These are phyloP conservation scores for Sporothrix luriei DNA, from an alignment of 2,329 filamentous ascomycete genomes.

Conservation along the genomic window DNA sequence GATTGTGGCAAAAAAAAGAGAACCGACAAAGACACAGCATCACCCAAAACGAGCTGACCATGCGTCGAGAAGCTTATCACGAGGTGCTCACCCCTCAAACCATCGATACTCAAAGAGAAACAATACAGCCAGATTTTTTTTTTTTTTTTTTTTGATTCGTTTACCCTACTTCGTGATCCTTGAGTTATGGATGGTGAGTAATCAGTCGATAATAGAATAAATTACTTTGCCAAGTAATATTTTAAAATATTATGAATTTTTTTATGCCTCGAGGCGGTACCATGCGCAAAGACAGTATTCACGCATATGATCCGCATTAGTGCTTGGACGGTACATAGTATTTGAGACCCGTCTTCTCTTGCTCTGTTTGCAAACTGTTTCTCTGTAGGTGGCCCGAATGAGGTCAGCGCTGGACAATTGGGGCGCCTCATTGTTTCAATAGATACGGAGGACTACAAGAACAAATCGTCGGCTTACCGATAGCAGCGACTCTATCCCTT, in stretches of 20 bases:
- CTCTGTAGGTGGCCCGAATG: neutral
- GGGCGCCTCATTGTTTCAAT: neutral
- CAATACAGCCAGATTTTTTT: neutral
- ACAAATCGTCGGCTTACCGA: too few relatives aligned
- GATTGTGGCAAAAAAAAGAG: too few relatives aligned
- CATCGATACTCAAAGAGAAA: too few relatives aligned
- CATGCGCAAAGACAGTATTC: neutral
- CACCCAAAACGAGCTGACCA: too few relatives aligned
- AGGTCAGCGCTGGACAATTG: neutral
- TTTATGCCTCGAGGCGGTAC: constrained; percentile 9
- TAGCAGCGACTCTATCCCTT: too few relatives aligned
- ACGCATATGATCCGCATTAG: constrained; percentile 28
- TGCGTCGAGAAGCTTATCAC: too few relatives aligned
- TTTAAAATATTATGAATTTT: too few relatives aligned
- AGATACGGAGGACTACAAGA: neutral
- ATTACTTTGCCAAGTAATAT: too few relatives aligned
- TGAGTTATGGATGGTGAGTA: neutral
- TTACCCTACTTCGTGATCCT: neutral
- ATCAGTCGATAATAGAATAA: constrained; percentile 30
- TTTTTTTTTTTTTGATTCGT: neutral
- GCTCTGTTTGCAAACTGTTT: neutral
- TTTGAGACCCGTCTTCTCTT: neutral
- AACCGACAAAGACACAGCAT: too few relatives aligned
- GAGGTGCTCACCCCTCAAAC: too few relatives aligned
- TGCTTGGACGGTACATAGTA: constrained; percentile 18